Evolutionary conservation across 257 asterid genomes (phyloP).

Genomic region (Solanum dulcamara): DNA sequence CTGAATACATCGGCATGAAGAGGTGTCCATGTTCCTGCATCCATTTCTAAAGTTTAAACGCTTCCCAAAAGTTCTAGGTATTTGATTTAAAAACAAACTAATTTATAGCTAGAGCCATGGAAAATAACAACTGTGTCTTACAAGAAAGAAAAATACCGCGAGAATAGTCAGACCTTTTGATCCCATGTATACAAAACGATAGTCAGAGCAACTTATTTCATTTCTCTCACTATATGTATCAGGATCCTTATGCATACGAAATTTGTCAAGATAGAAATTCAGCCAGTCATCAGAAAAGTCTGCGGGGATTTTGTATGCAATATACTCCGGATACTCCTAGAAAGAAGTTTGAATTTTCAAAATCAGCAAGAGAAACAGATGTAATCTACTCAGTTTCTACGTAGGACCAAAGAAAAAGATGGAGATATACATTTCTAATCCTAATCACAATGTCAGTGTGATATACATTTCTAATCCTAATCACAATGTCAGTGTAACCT

Average conservation of each 20-base stretch:
- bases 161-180: slow-evolving; percentile 60
- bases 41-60: not conserved
- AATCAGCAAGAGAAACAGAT: slow-evolving; percentile 4
- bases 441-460: no score
- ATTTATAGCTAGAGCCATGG: not conserved
- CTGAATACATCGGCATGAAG: slow-evolving; percentile 99
- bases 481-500: not conserved
- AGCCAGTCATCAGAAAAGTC: slow-evolving; percentile 91
- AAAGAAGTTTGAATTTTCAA: not conserved
- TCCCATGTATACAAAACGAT: slow-evolving; percentile 97
- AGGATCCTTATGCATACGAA: slow-evolving; percentile 59
- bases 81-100: not conserved
- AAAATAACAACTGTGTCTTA: not conserved
- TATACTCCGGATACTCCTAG: slow-evolving; percentile 87
- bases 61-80: not conserved
- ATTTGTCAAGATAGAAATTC: slow-evolving; percentile 80
- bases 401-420: no score
- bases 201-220: slow-evolving; percentile 82
- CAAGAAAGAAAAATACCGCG: slow-evolving; percentile 4
- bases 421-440: no score
- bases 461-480: not conserved
- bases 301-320: slow-evolving; percentile 62
- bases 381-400: no score
- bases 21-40: slow-evolving; percentile 94
- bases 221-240: slow-evolving; percentile 33